Percentiles rank a stretch among this genome's conserved stretches.
These are phyloP conservation scores for Phaeosphaeriaceae sp. DNA, from an alignment of 2,329 filamentous ascomycete species.

Conservation along the genomic window DNA sequence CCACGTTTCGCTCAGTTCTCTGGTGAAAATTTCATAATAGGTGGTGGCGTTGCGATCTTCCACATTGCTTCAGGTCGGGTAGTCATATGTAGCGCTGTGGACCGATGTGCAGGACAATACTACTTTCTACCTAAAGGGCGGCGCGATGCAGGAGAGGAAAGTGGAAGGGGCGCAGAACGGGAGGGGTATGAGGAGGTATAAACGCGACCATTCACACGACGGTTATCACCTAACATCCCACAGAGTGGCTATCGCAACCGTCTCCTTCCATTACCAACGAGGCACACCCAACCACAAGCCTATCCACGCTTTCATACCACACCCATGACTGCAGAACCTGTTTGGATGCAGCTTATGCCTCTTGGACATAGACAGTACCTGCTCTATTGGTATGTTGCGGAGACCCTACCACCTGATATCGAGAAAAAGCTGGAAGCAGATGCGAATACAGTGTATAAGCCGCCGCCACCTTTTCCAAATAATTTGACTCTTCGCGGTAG, in stretches of 20 bases:
- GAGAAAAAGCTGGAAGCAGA: slow-evolving; percentile 34
- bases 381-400: slow-evolving; percentile 56
- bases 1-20: slow-evolving; percentile 36
- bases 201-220: neutral
- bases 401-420: slow-evolving; percentile 52
- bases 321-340: slow-evolving; percentile 49
- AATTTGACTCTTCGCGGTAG: slow-evolving; percentile 48
- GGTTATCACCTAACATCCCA: neutral
- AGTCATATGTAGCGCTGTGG: slow-evolving; percentile 55
- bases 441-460: slow-evolving; percentile 40
- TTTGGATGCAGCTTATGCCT: slow-evolving; percentile 56
- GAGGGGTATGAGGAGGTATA: slow-evolving; percentile 59
- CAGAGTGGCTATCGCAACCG: slow-evolving; percentile 58
- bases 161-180: slow-evolving; percentile 51
- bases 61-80: slow-evolving; percentile 55
- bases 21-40: slow-evolving; percentile 36
- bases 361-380: slow-evolving; percentile 51
- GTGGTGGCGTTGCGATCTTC: slow-evolving; percentile 57
- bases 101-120: slow-evolving; percentile 41
- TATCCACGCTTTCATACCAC: slow-evolving; percentile 34
- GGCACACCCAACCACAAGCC: slow-evolving; percentile 52
- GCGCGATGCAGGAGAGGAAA: slow-evolving; percentile 55
- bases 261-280: slow-evolving; percentile 53
- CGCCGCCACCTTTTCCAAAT: slow-evolving; percentile 47
- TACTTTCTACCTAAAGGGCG: slow-evolving; percentile 60